A percentile compares a stretch with the other conserved stretches of the same genome.
Conservation (phyloP, 768 basidiomycete species). For the Cystofilobasidium bisporidii region DNA sequence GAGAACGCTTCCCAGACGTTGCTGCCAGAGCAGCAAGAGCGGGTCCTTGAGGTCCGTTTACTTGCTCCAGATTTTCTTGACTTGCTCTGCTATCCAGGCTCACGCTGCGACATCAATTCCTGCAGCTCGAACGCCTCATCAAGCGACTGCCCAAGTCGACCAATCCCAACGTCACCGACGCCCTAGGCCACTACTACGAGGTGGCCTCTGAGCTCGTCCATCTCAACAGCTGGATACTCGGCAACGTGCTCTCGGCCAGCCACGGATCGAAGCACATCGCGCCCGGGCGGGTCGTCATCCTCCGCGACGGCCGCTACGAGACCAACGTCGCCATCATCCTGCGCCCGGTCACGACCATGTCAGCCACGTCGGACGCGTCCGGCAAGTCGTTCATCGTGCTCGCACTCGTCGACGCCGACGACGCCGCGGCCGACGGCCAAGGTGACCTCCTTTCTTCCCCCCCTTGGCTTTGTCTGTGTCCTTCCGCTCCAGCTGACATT, state of each 20-base stretch:
- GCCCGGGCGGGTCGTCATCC: conserved; percentile 68
- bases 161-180: conserved; percentile 59
- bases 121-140: conserved; percentile 54
- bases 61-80: background rate
- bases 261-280: conserved; percentile 60
- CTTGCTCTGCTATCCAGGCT: background rate
- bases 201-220: conserved; percentile 53
- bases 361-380: conserved; percentile 44
- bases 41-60: conserved; percentile 65
- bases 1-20: conserved; percentile 91
- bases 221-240: conserved; percentile 55
- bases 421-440: background rate
- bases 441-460: too few species aligned
- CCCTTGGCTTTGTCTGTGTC: background rate
- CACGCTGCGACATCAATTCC: background rate
- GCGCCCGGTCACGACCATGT: conserved; percentile 51
- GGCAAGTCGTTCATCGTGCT: conserved; percentile 60
- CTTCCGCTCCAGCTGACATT: background rate
- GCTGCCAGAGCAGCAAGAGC: conserved; percentile 84
- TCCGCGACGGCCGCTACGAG: conserved; percentile 75
- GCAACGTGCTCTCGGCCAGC: conserved; percentile 51
- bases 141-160: conserved; percentile 51
- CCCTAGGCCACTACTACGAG: conserved; percentile 68
- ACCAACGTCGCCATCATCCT: conserved; percentile 62
- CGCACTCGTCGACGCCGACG: conserved; percentile 52